phyloP scores from a whole-genome alignment of 2,329 filamentous ascomycete species.

The Penicillium hordei region DNA sequence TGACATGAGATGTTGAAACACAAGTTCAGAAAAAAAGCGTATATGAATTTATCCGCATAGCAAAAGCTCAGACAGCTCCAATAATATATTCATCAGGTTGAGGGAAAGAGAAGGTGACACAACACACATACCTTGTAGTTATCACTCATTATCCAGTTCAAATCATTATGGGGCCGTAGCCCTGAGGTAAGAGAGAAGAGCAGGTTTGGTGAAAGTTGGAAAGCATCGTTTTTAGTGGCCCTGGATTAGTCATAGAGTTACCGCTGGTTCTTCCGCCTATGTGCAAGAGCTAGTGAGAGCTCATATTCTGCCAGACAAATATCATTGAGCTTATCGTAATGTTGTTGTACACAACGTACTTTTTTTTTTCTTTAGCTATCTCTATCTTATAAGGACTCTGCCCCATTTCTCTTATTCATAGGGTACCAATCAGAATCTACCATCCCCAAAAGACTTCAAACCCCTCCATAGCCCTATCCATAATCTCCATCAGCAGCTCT shows the following conservation, averaged over 20 bases:
- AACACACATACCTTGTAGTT: slow-evolving; percentile 31
- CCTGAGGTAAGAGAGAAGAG: slow-evolving; percentile 24
- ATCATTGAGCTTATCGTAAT: neutral
- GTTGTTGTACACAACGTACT: neutral
- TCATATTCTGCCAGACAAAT: slow-evolving; percentile 9
- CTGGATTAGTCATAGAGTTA: slow-evolving; percentile 17
- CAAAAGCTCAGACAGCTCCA: slow-evolving; percentile 72
- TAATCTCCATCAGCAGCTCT: no score
- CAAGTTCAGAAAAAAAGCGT: slow-evolving; percentile 47
- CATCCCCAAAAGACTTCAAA: neutral
- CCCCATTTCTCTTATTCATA: neutral
- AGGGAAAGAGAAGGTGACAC: slow-evolving; percentile 7
- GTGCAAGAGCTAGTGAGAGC: no score
- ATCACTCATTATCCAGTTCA: slow-evolving; percentile 31
- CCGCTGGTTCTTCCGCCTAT: neutral
- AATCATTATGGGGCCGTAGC: slow-evolving; percentile 32
- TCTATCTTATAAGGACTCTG: neutral
- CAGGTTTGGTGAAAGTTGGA: slow-evolving; percentile 5
- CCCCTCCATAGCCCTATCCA: neutral
- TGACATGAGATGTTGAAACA: slow-evolving; percentile 7
- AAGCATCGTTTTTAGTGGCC: slow-evolving; percentile 17
- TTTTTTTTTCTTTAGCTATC: neutral
- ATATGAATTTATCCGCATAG: slow-evolving; percentile 62
- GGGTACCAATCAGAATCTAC: neutral
- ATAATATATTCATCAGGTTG: slow-evolving; percentile 63